These are phyloP conservation scores for Endoconidiophora laricicola DNA, from an alignment of 2,329 filamentous ascomycete genomes.

Conservation along the genomic window DNA sequence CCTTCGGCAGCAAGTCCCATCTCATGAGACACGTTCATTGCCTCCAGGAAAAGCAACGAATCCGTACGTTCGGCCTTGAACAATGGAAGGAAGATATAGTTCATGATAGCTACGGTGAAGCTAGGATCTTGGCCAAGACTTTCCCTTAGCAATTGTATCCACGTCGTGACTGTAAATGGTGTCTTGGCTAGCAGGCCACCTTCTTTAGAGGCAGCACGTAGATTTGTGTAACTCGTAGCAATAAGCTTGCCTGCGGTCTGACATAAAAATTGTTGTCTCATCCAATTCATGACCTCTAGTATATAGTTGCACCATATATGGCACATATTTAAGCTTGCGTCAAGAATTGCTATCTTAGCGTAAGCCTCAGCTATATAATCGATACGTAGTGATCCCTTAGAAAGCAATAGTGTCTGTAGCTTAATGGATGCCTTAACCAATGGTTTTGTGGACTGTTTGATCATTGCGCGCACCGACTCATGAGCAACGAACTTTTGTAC, in stretches of 20 bases:
- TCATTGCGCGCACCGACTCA: slow-evolving; percentile 41
- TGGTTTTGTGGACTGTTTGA: slow-evolving; percentile 42
- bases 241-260: slow-evolving; percentile 44
- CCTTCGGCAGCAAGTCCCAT: slow-evolving; percentile 19
- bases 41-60: slow-evolving; percentile 39
- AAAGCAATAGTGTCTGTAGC: slow-evolving; percentile 46
- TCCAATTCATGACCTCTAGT: slow-evolving; percentile 35
- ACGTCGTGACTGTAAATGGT: slow-evolving; percentile 26
- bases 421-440: slow-evolving; percentile 55
- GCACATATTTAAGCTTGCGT: slow-evolving; percentile 20
- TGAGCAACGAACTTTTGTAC: slow-evolving; percentile 31
- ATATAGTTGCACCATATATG: slow-evolving; percentile 35
- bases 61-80: slow-evolving; percentile 40
- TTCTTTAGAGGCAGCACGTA: slow-evolving; percentile 22
- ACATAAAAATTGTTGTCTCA: slow-evolving; percentile 39
- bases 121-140: slow-evolving; percentile 31
- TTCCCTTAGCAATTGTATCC: slow-evolving; percentile 40
- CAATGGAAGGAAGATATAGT: slow-evolving; percentile 45
- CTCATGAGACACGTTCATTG: slow-evolving; percentile 36
- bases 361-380: slow-evolving; percentile 30
- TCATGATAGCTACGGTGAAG: slow-evolving; percentile 45
- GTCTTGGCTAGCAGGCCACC: slow-evolving; percentile 13
- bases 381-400: slow-evolving; percentile 38
- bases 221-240: slow-evolving; percentile 35
- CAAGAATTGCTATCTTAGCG: slow-evolving; percentile 18